These are phyloP conservation scores for Sarocladium kiliense DNA, from an alignment of 2,329 filamentous ascomycete genomes.

Conservation along the genomic window DNA sequence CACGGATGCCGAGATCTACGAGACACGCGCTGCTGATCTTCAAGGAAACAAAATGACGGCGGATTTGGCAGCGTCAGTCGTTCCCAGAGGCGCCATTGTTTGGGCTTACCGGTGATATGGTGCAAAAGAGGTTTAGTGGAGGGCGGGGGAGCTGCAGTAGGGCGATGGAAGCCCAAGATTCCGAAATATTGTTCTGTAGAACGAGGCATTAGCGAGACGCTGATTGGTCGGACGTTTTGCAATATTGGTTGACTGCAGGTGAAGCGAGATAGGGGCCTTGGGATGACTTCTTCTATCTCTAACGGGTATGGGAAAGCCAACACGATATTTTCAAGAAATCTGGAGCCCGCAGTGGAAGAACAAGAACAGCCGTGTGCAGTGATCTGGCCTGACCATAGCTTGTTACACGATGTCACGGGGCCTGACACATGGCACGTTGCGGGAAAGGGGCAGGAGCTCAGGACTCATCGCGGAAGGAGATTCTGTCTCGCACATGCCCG, in stretches of 20 bases:
- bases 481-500: no score
- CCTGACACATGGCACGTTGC: background rate
- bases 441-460: background rate
- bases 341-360: no score
- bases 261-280: no score
- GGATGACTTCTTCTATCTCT: no score
- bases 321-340: no score
- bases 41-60: background rate
- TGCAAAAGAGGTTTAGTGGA: background rate
- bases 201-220: background rate
- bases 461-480: no score
- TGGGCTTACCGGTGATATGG: background rate
- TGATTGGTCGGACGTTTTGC: background rate
- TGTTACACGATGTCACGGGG: background rate
- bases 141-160: background rate
- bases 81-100: background rate
- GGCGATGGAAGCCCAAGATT: constrained; percentile 1
- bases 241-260: no score
- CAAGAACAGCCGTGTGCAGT: no score
- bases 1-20: background rate
- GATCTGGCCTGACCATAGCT: background rate
- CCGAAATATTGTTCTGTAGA: background rate
- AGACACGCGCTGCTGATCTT: background rate
- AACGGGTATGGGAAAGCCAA: no score
- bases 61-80: background rate